Percentiles rank a stretch among this genome's conserved stretches.
Evolutionary conservation across 164 flowering plant species (phyloP).

Genomic region (Tetrastigma voinierianum): DNA sequence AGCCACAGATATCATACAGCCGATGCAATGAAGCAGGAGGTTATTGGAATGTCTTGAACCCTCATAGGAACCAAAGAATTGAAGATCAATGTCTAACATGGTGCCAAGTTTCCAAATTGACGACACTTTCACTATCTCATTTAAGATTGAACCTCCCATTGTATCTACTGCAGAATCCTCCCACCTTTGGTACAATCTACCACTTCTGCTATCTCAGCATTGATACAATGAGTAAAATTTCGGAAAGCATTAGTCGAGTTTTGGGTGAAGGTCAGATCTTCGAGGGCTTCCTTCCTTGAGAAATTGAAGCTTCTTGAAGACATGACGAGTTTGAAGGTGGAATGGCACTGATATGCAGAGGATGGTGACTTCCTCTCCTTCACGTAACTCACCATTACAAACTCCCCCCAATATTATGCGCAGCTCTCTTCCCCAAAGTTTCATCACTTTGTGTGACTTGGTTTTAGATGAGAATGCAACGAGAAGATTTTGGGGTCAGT

Average conservation of each 20-base stretch:
- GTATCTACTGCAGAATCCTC: background rate
- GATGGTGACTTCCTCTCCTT: conserved; percentile 12
- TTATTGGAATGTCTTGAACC: conserved; percentile 9
- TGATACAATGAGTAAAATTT: background rate
- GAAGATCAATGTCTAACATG: background rate
- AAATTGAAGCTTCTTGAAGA: background rate
- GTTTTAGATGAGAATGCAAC: background rate
- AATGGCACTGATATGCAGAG: conserved; percentile 6
- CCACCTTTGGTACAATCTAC: background rate
- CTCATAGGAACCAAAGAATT: conserved; percentile 11
- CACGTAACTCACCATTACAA: background rate
- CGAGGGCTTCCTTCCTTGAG: conserved; percentile 6
- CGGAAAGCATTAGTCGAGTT: background rate
- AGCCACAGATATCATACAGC: background rate
- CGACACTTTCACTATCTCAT: conserved; percentile 5
- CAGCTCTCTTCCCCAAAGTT: background rate
- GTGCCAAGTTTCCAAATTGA: conserved; percentile 8
- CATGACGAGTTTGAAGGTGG: conserved; percentile 3
- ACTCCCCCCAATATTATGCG: conserved; percentile 1
- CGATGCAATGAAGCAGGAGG: background rate
- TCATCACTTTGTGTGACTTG: conserved; percentile 7
- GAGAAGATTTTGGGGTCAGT: conserved; percentile 5
- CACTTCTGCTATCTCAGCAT: background rate
- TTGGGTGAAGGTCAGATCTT: background rate
- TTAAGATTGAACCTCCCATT: background rate